Percentiles rank a stretch among this genome's conserved stretches.
Conservation (phyloP, 2,329 filamentous ascomycete genomes). For the Calonectria fujianensis region DNA sequence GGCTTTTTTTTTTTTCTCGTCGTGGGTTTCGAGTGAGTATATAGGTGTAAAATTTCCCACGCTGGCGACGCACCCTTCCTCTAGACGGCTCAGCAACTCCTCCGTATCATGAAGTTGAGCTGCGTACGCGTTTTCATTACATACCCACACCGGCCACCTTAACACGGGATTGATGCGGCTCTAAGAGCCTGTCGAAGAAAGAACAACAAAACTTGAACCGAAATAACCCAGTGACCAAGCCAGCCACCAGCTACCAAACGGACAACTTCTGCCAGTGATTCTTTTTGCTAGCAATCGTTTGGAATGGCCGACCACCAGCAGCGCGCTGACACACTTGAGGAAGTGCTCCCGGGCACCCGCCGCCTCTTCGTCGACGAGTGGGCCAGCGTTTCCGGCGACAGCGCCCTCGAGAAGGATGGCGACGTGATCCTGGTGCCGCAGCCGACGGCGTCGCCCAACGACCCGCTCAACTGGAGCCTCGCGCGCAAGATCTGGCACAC, state of each 20-base stretch:
- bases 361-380: constrained; percentile 54
- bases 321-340: constrained; percentile 45
- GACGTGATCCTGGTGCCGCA: constrained; percentile 72
- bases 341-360: constrained; percentile 57
- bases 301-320: constrained; percentile 49
- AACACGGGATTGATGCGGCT: constrained; percentile 35
- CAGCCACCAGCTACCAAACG: too few species aligned
- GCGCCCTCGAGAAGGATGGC: constrained; percentile 55
- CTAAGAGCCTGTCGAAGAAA: constrained; percentile 29
- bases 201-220: neutral
- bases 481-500: constrained; percentile 71
- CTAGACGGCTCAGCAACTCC: neutral
- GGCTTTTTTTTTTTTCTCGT: constrained; percentile 12
- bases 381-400: constrained; percentile 53
- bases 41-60: neutral
- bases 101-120: constrained; percentile 33
- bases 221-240: neutral
- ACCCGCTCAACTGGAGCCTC: constrained; percentile 71
- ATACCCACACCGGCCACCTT: constrained; percentile 34
- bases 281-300: neutral
- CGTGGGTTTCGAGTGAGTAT: neutral
- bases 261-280: too few species aligned
- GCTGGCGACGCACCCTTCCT: neutral
- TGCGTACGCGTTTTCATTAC: constrained; percentile 22
- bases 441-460: constrained; percentile 71